A percentile compares a stretch with the other conserved stretches of the same genome.
Conservation (phyloP, 139 green algal species). For the Chlamydomonas applanata region DNA sequence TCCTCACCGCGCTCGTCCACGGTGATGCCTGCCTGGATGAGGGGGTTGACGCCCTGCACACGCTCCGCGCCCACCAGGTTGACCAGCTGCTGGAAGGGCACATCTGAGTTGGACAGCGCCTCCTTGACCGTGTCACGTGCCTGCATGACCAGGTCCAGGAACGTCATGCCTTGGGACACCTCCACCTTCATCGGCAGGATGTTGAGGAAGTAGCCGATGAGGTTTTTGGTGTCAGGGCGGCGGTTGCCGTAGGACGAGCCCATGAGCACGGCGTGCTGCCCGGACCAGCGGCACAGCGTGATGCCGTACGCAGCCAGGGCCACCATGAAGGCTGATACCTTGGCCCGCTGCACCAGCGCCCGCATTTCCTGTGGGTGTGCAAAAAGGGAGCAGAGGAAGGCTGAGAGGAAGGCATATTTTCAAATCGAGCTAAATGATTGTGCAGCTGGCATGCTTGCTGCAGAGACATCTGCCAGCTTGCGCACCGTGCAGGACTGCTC, state of each 20-base stretch:
- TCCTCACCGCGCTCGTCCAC: not conserved
- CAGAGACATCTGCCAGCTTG: too few species aligned
- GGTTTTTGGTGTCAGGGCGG: constrained; percentile 6
- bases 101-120: too few species aligned
- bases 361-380: too few species aligned
- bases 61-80: not conserved
- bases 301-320: not conserved
- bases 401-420: too few species aligned
- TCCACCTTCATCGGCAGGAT: constrained; percentile 5
- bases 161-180: not conserved
- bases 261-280: not conserved
- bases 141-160: constrained; percentile 1
- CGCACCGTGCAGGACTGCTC: too few species aligned
- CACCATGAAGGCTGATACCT: too few species aligned
- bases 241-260: constrained; percentile 11
- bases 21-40: not conserved
- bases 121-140: not conserved
- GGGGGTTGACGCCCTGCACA: not conserved
- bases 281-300: constrained; percentile 3
- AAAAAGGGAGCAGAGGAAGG: too few species aligned
- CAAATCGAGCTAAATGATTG: too few species aligned
- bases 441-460: too few species aligned
- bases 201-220: constrained; percentile 15
- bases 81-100: not conserved
- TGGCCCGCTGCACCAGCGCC: too few species aligned